A percentile compares a stretch with the other conserved stretches of the same genome.
phyloP scores from a whole-genome alignment of 768 basidiomycete species.

The Porphyrellus cyaneotinctus region DNA sequence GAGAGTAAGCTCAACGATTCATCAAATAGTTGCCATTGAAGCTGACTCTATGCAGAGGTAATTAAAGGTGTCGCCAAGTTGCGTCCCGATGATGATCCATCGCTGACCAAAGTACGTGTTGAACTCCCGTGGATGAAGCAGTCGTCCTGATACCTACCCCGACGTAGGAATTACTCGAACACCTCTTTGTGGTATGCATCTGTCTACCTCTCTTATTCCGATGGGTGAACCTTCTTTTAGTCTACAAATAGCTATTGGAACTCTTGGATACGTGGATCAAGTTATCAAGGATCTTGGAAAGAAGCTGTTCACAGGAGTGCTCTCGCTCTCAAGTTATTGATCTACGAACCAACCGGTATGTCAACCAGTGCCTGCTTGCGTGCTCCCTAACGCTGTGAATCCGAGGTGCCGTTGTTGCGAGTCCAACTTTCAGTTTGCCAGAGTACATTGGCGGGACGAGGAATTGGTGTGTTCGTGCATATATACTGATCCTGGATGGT shows the following conservation, averaged over 20 bases:
- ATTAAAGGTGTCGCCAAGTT: slow-evolving; percentile 43
- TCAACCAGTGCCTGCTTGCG: neutral
- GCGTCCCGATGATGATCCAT: slow-evolving; percentile 62
- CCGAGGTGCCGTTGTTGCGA: slow-evolving; percentile 85
- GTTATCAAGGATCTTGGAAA: slow-evolving; percentile 92
- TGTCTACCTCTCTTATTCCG: no score
- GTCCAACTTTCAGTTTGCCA: slow-evolving; percentile 91
- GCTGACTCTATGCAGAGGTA: slow-evolving; percentile 33
- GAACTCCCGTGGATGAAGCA: neutral
- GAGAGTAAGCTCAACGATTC: slow-evolving; percentile 32
- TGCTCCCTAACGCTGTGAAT: slow-evolving; percentile 1
- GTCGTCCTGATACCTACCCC: neutral
- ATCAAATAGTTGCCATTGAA: neutral
- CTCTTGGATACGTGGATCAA: slow-evolving; percentile 83
- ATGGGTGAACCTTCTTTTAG: slow-evolving; percentile 25
- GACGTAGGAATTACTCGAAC: slow-evolving; percentile 50
- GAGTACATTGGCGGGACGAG: slow-evolving; percentile 87
- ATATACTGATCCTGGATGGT: neutral
- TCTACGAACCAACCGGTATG: slow-evolving; percentile 84
- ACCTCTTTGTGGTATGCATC: slow-evolving; percentile 48
- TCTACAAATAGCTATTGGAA: slow-evolving; percentile 84
- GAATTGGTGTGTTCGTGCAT: slow-evolving; percentile 61
- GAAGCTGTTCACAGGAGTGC: slow-evolving; percentile 92
- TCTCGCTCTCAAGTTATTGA: slow-evolving; percentile 88
- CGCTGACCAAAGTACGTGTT: slow-evolving; percentile 53